These are phyloP conservation scores for Phytophthora citricola DNA, from an alignment of 352 stramenopile genomes.

Conservation along the genomic window DNA sequence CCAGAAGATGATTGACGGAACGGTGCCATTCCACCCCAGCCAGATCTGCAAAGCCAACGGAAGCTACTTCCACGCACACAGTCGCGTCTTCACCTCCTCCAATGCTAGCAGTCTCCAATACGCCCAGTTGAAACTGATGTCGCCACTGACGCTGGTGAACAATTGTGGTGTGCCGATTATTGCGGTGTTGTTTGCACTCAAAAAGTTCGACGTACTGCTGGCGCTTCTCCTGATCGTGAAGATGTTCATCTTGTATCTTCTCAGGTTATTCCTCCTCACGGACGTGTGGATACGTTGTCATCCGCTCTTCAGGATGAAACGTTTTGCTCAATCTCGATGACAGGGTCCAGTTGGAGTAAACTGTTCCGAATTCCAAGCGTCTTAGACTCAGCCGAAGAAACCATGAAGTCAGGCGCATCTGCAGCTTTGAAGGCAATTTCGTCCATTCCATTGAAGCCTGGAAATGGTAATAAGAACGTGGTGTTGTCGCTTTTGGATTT, in stretches of 20 bases:
- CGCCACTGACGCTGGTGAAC: constrained; percentile 79
- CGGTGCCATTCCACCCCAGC: constrained; percentile 71
- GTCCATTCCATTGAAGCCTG: constrained; percentile 13
- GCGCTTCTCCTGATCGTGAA: constrained; percentile 57
- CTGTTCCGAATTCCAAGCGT: constrained; percentile 62
- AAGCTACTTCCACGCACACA: constrained; percentile 75
- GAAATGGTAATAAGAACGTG: constrained; percentile 38
- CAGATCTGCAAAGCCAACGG: constrained; percentile 76
- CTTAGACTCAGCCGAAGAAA: constrained; percentile 26
- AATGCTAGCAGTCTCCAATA: constrained; percentile 76
- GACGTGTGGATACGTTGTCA: constrained; percentile 63
- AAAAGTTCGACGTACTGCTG: constrained; percentile 65
- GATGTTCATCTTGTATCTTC: constrained; percentile 80
- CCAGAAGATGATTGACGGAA: constrained; percentile 82
- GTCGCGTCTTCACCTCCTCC: constrained; percentile 65
- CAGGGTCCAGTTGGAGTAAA: constrained; percentile 81
- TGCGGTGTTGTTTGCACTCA: constrained; percentile 80
- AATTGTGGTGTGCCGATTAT: constrained; percentile 76
- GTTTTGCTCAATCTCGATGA: constrained; percentile 82
- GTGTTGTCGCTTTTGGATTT: constrained; percentile 69
- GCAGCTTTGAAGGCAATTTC: constrained; percentile 22
- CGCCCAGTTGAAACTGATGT: constrained; percentile 68
- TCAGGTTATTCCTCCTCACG: constrained; percentile 57
- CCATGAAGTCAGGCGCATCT: constrained; percentile 2
- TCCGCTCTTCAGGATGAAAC: constrained; percentile 80